Evolutionary conservation across 208 protist species (phyloP).

Genomic region (Lotmaria passim): DNA sequence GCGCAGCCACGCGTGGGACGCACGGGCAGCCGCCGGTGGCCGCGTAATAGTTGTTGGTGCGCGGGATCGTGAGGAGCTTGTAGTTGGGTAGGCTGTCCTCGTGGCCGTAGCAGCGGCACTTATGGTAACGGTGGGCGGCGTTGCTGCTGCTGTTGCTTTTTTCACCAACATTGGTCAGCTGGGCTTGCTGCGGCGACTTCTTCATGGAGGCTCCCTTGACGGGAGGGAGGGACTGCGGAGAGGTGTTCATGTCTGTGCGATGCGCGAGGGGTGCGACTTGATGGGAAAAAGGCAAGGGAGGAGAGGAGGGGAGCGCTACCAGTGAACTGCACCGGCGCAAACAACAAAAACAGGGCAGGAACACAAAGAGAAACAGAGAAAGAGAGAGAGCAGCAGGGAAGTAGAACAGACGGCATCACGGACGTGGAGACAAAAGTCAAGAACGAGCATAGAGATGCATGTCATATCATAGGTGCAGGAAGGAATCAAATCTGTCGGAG

Average conservation of each 20-base stretch:
- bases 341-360: too few relatives aligned
- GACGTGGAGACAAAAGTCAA: too few relatives aligned
- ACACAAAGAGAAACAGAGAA: too few relatives aligned
- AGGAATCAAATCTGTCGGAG: too few relatives aligned
- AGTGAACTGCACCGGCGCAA: too few relatives aligned
- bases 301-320: neutral
- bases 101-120: constrained; percentile 70
- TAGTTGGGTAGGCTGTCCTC: constrained; percentile 64
- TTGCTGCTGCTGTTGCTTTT: constrained; percentile 1
- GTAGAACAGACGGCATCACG: too few relatives aligned
- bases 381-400: too few relatives aligned
- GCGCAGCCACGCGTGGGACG: constrained; percentile 65
- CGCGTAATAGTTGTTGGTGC: constrained; percentile 85
- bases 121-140: constrained; percentile 36
- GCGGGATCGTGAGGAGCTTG: constrained; percentile 66
- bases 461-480: too few relatives aligned
- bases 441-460: too few relatives aligned
- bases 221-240: constrained; percentile 15
- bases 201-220: constrained; percentile 23
- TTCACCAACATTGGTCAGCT: constrained; percentile 2
- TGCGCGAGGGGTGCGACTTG: too few relatives aligned
- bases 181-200: constrained; percentile 10
- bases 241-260: constrained; percentile 11
- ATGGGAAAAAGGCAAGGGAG: neutral
- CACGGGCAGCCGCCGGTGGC: constrained; percentile 74